phyloP scores from a whole-genome alignment of 2,329 filamentous ascomycete genomes.

The Chrysosporium queenslandicum region DNA sequence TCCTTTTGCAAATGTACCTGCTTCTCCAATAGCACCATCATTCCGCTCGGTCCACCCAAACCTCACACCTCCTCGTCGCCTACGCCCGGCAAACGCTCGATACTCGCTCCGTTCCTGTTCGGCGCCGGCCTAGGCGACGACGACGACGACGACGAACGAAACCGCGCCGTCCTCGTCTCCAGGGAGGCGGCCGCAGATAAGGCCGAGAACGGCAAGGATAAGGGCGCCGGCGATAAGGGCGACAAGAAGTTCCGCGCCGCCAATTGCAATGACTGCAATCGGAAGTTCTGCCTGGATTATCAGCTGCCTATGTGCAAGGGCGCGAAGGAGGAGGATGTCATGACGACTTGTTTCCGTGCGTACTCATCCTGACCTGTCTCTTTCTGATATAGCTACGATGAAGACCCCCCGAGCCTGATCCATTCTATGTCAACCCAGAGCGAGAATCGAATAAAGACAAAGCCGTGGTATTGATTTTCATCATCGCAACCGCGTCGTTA shows the following conservation, averaged over 20 bases:
- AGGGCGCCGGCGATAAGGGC: conserved; percentile 14
- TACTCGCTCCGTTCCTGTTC: conserved; percentile 9
- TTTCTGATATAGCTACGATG: neutral
- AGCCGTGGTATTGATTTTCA: conserved; percentile 56
- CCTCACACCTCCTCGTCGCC: conserved; percentile 15
- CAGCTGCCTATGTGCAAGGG: conserved; percentile 52
- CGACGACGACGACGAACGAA: conserved; percentile 1
- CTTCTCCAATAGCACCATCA: conserved; percentile 57
- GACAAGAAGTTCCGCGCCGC: conserved; percentile 33
- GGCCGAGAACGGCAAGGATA: conserved; percentile 11
- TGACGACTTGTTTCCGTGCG: conserved; percentile 55
- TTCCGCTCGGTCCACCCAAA: conserved; percentile 47
- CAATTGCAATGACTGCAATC: conserved; percentile 57
- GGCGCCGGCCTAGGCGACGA: conserved; percentile 14
- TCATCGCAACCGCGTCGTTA: conserved; percentile 52
- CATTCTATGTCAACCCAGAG: too few species aligned
- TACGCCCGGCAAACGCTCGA: conserved; percentile 8
- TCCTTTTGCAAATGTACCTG: conserved; percentile 66
- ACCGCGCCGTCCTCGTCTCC: neutral
- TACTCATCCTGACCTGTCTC: neutral
- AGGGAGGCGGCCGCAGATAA: neutral
- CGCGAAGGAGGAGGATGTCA: conserved; percentile 53
- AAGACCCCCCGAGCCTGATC: too few species aligned
- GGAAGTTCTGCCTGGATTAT: conserved; percentile 56
- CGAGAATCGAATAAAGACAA: conserved; percentile 59